A percentile compares a stretch with the other conserved stretches of the same genome.
These are phyloP conservation scores for Plasmodium gonderi DNA, from an alignment of 169 alveolate species.

Conservation along the genomic window DNA sequence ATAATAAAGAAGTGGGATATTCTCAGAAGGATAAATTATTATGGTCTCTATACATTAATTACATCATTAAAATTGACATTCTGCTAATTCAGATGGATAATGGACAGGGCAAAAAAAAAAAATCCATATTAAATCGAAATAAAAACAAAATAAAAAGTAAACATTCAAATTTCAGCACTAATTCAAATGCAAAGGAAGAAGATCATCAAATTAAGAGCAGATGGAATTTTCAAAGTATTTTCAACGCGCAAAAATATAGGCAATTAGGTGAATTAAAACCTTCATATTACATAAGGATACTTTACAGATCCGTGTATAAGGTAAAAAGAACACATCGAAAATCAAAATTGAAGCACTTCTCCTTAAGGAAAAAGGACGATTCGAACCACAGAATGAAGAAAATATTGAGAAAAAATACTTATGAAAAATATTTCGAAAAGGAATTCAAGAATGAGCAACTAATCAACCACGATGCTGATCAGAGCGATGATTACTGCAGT, in stretches of 20 bases:
- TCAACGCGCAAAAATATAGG: slow-evolving; percentile 39
- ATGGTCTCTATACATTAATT: slow-evolving; percentile 52
- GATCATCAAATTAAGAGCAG: neutral
- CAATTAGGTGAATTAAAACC: slow-evolving; percentile 60
- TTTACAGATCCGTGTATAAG: slow-evolving; percentile 54
- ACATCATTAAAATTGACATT: slow-evolving; percentile 56
- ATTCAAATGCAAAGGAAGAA: neutral
- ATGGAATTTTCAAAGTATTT: slow-evolving; percentile 16
- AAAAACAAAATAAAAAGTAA: neutral
- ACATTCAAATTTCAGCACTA: neutral
- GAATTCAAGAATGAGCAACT: slow-evolving; percentile 35
- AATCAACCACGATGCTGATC: neutral
- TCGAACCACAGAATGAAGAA: slow-evolving; percentile 8
- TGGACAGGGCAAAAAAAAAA: slow-evolving; percentile 8
- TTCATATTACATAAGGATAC: slow-evolving; percentile 73
- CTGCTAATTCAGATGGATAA: slow-evolving; percentile 39
- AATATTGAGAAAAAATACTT: slow-evolving; percentile 29
- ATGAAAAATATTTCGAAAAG: slow-evolving; percentile 67
- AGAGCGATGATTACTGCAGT: neutral
- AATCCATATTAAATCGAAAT: neutral
- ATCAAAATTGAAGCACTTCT: neutral
- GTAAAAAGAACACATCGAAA: neutral
- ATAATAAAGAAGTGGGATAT: slow-evolving; percentile 68
- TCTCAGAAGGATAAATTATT: slow-evolving; percentile 63
- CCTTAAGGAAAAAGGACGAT: slow-evolving; percentile 22